Conservation (phyloP, 2,329 filamentous ascomycete genomes). For the Decorospora gaudefroyi region DNA sequence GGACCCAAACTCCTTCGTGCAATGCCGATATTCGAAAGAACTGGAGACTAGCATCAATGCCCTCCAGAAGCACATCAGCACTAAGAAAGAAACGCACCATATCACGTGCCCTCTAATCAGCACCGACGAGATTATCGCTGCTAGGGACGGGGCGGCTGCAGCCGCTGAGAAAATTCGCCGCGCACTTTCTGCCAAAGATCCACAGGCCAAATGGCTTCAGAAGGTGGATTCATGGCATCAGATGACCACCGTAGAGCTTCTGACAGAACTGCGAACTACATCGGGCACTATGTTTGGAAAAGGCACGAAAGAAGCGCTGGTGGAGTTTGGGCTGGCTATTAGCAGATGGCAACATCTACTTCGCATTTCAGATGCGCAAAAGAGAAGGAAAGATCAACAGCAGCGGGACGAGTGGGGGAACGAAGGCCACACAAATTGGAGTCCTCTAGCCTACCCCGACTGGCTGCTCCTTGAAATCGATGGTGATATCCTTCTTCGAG, state of each 20-base stretch:
- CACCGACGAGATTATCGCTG: slow-evolving; percentile 13
- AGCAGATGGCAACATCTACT: slow-evolving; percentile 54
- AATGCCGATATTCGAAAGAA: slow-evolving; percentile 49
- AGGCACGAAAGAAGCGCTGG: slow-evolving; percentile 49
- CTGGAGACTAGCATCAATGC: slow-evolving; percentile 44
- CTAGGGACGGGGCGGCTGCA: slow-evolving; percentile 21
- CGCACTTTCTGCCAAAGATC: slow-evolving; percentile 24
- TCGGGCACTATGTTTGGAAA: slow-evolving; percentile 37
- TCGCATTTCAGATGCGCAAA: slow-evolving; percentile 49
- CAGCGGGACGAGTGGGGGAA: slow-evolving; percentile 53
- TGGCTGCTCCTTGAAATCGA: slow-evolving; percentile 72
- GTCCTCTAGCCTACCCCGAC: slow-evolving; percentile 59
- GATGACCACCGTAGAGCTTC: slow-evolving; percentile 50
- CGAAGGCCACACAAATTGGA: slow-evolving; percentile 61
- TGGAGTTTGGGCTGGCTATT: slow-evolving; percentile 53
- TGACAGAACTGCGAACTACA: slow-evolving; percentile 55
- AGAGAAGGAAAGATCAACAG: slow-evolving; percentile 26
- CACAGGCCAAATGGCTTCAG: slow-evolving; percentile 50
- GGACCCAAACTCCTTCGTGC: slow-evolving; percentile 39
- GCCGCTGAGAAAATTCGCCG: slow-evolving; percentile 13
- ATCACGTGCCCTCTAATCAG: slow-evolving; percentile 10
- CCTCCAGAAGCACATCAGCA: slow-evolving; percentile 20
- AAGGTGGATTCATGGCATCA: slow-evolving; percentile 54
- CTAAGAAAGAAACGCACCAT: not conserved
- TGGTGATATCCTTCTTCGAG: slow-evolving; percentile 64